These are phyloP conservation scores for Emergomyces pasteurianus DNA, from an alignment of 2,329 filamentous ascomycete genomes.

Conservation along the genomic window DNA sequence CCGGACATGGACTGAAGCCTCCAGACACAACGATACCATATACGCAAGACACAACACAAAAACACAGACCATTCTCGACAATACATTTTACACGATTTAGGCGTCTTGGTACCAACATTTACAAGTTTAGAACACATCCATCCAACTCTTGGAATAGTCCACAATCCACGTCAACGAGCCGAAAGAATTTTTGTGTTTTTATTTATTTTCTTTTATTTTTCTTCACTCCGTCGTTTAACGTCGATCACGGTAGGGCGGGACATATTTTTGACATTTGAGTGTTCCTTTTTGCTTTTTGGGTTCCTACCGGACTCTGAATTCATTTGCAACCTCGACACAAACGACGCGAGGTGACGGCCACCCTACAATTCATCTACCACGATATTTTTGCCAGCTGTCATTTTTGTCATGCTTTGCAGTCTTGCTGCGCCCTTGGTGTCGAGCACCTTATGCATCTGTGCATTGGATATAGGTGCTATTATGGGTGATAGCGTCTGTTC, in stretches of 20 bases:
- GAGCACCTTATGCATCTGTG: background rate
- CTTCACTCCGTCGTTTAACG: background rate
- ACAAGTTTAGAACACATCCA: too few species aligned
- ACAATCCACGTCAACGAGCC: background rate
- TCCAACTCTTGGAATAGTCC: background rate
- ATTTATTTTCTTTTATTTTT: background rate
- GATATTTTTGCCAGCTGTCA: too few species aligned
- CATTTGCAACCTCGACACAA: background rate
- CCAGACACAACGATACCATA: background rate
- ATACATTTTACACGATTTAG: constrained; percentile 1
- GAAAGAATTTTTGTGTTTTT: background rate
- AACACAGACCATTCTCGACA: background rate
- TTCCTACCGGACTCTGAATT: background rate
- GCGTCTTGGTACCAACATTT: background rate
- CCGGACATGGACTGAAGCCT: background rate
- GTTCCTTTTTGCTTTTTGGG: background rate
- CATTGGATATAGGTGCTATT: background rate
- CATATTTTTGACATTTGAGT: background rate
- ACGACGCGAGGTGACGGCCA: background rate
- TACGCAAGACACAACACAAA: background rate
- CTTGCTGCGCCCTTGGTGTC: background rate
- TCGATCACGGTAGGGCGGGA: background rate
- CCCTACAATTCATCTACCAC: too few species aligned
- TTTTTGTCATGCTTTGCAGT: background rate
- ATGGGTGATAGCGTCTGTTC: background rate